Percentiles rank a stretch among this genome's conserved stretches.
Evolutionary conservation across 2,329 filamentous ascomycete genomes (phyloP).

Genomic region (Diaporthe longicolla): DNA sequence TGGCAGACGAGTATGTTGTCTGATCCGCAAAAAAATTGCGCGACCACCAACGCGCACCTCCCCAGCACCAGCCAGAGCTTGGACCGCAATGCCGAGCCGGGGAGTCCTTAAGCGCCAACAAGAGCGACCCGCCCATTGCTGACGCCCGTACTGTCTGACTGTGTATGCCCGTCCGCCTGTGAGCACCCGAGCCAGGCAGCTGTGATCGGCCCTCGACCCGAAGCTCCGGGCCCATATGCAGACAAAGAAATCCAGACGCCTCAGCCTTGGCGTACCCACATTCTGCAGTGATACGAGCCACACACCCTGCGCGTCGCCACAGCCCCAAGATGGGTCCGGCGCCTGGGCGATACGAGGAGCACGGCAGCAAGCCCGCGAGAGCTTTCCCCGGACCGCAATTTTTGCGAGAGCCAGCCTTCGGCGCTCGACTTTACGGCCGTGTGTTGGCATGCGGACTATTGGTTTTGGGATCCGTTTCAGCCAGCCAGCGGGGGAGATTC

Average conservation of each 20-base stretch:
- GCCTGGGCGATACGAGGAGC: too few species aligned
- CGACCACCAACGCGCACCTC: too few species aligned
- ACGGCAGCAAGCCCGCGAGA: too few species aligned
- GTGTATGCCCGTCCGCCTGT: not conserved
- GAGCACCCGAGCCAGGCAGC: not conserved
- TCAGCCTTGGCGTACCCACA: not conserved
- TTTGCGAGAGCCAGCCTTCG: too few species aligned
- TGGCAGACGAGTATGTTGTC: not conserved
- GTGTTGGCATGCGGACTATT: too few species aligned
- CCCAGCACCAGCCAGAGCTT: not conserved
- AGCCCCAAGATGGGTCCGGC: not conserved
- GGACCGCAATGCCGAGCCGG: conserved; percentile 1
- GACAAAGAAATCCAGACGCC: conserved; percentile 5
- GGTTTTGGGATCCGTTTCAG: too few species aligned
- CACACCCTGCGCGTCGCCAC: not conserved
- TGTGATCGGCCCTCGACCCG: not conserved
- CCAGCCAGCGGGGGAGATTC: too few species aligned
- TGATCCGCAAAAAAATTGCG: not conserved
- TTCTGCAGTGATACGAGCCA: not conserved
- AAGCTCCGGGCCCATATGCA: not conserved
- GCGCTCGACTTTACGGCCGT: too few species aligned
- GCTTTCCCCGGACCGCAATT: too few species aligned
- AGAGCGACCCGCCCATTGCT: not conserved
- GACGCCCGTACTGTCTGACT: too few species aligned
- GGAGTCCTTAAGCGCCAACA: not conserved